Percentiles rank a stretch among this genome's conserved stretches.
These are phyloP conservation scores for Rhamnella rubrinervis DNA, from an alignment of 331 rosid genomes.

Conservation along the genomic window DNA sequence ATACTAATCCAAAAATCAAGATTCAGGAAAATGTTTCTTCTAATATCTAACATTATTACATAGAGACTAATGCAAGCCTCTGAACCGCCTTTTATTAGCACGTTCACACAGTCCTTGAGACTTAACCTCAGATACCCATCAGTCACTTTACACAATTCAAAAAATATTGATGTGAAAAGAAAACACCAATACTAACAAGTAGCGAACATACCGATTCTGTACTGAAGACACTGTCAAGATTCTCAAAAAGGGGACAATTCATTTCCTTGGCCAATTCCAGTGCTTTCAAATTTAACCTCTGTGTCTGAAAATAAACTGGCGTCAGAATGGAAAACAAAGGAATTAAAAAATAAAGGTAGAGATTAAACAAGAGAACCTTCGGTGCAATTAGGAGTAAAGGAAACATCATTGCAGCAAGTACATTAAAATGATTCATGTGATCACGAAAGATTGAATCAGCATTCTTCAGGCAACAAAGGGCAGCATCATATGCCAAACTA, in stretches of 20 bases:
- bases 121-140: not conserved
- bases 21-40: not conserved
- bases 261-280: slow-evolving; percentile 56
- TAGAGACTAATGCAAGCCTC: too few relatives aligned
- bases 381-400: slow-evolving; percentile 74
- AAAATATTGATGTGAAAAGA: slow-evolving; percentile 13
- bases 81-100: too few relatives aligned
- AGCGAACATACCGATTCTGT: slow-evolving; percentile 46
- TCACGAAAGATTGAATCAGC: slow-evolving; percentile 38
- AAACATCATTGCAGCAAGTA: slow-evolving; percentile 57
- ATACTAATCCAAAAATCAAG: not conserved
- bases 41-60: not conserved
- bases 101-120: too few relatives aligned
- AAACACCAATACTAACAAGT: slow-evolving; percentile 12
- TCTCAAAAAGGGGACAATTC: slow-evolving; percentile 69
- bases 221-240: slow-evolving; percentile 40
- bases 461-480: slow-evolving; percentile 57
- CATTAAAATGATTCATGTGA: slow-evolving; percentile 37
- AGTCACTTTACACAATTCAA: not conserved
- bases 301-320: slow-evolving; percentile 47
- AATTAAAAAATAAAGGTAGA: slow-evolving; percentile 15
- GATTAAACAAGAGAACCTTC: slow-evolving; percentile 51
- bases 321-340: slow-evolving; percentile 1
- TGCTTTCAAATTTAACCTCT: slow-evolving; percentile 63
- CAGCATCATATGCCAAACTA: slow-evolving; percentile 55